Conservation (phyloP, 352 stramenopile species). For the Phytophthora constricta region DNA sequence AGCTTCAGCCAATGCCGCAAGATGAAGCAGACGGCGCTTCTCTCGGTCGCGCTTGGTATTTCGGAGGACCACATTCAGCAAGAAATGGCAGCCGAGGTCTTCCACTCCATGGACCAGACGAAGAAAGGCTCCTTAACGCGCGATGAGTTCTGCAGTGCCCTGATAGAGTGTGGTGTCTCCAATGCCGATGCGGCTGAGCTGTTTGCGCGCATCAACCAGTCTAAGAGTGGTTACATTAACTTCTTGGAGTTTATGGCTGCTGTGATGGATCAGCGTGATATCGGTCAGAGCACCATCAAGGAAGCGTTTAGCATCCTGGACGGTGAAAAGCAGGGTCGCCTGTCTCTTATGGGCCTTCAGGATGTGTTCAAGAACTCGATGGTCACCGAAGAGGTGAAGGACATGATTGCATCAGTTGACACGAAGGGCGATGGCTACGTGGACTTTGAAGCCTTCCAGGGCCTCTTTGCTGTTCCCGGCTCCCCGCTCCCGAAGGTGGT, state of each 20-base stretch:
- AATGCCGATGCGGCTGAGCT: constrained; percentile 80
- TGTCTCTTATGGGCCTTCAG: constrained; percentile 91
- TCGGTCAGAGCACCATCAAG: constrained; percentile 92
- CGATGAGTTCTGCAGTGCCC: constrained; percentile 93
- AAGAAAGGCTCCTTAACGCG: constrained; percentile 90
- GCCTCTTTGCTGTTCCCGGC: constrained; percentile 55
- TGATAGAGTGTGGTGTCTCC: constrained; percentile 87
- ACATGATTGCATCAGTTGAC: constrained; percentile 91
- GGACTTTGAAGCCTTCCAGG: constrained; percentile 92
- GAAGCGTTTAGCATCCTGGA: constrained; percentile 92
- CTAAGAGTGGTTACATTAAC: constrained; percentile 87
- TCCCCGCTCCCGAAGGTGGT: constrained; percentile 45
- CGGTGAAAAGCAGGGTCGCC: constrained; percentile 88
- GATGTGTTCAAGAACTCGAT: constrained; percentile 91
- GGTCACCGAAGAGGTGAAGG: constrained; percentile 84
- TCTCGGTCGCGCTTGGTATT: constrained; percentile 74
- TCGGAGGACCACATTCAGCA: constrained; percentile 80
- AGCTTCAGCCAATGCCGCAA: constrained; percentile 76
- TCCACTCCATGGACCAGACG: constrained; percentile 86
- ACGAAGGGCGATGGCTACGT: constrained; percentile 83
- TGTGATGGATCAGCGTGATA: constrained; percentile 90
- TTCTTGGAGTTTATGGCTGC: constrained; percentile 97
- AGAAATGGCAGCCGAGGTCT: constrained; percentile 82
- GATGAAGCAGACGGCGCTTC: constrained; percentile 78
- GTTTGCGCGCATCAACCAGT: constrained; percentile 82